These are phyloP conservation scores for Fusarium tuaranense DNA, from an alignment of 2,329 filamentous ascomycete genomes.

Conservation along the genomic window DNA sequence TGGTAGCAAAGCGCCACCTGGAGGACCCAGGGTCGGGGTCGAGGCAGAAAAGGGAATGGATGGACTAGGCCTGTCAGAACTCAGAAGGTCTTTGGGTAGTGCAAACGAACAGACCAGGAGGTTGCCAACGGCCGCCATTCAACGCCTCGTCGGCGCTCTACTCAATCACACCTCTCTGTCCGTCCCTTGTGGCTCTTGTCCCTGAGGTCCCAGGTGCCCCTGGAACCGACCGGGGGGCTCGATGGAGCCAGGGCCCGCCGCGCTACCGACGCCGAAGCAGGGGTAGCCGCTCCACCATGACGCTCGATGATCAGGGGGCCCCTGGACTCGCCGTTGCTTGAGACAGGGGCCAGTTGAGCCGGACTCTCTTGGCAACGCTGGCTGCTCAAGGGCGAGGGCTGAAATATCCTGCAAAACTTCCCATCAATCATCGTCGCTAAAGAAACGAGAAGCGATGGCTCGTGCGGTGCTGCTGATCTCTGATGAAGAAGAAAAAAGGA, in stretches of 20 bases:
- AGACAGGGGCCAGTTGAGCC: constrained; percentile 23
- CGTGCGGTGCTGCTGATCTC: constrained; percentile 13
- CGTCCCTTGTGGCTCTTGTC: constrained; percentile 13
- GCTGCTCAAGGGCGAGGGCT: constrained; percentile 3
- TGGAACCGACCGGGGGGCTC: constrained; percentile 32
- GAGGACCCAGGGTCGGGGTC: constrained; percentile 35
- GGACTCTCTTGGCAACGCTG: constrained; percentile 32
- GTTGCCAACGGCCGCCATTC: constrained; percentile 31
- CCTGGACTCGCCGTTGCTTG: constrained; percentile 14
- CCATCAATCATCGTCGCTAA: constrained; percentile 34
- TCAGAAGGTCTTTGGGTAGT: constrained; percentile 18
- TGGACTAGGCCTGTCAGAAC: constrained; percentile 37
- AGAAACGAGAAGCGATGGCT: constrained; percentile 27
- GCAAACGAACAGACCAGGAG: constrained; percentile 20
- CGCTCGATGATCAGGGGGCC: constrained; percentile 31
- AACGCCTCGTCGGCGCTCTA: constrained; percentile 31
- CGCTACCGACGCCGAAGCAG: constrained; percentile 29
- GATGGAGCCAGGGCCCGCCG: constrained; percentile 18
- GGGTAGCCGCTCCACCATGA: constrained; percentile 36
- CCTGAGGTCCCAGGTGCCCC: constrained; percentile 9
- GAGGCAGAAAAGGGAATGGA: constrained; percentile 40
- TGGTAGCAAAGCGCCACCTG: constrained; percentile 32
- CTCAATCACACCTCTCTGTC: constrained; percentile 17
- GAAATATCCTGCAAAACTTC: constrained; percentile 27
- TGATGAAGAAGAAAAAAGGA: constrained; percentile 3